Evolutionary conservation across 805 yeast genomes (phyloP).

Genomic region (Yamadazyma kitorensis): DNA sequence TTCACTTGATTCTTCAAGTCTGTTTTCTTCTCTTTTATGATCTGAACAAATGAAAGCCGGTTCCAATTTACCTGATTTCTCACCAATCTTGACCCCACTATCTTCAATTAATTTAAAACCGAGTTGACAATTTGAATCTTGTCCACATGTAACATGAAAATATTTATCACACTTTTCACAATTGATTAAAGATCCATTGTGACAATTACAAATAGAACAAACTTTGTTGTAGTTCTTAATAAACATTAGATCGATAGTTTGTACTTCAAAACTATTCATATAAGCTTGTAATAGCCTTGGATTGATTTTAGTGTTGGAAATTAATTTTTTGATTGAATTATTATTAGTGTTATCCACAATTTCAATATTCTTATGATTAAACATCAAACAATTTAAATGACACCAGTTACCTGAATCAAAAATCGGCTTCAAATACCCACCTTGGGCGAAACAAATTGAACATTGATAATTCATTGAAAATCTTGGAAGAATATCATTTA

Average conservation of each 20-base stretch:
- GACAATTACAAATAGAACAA: slow-evolving; percentile 44
- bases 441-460: slow-evolving; percentile 52
- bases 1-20: slow-evolving; percentile 2
- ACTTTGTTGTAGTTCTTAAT: slow-evolving; percentile 23
- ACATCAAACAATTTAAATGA: slow-evolving; percentile 70
- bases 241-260: slow-evolving; percentile 25
- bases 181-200: slow-evolving; percentile 48
- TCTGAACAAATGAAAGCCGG: slow-evolving; percentile 45
- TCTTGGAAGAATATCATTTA: slow-evolving; percentile 63
- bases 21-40: slow-evolving; percentile 25
- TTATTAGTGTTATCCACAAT: slow-evolving; percentile 1
- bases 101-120: slow-evolving; percentile 51
- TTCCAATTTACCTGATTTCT: slow-evolving; percentile 34
- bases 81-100: slow-evolving; percentile 22
- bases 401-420: slow-evolving; percentile 65
- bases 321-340: slow-evolving; percentile 1
- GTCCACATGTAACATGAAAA: slow-evolving; percentile 59
- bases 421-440: slow-evolving; percentile 72
- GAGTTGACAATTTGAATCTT: slow-evolving; percentile 38
- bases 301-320: background rate
- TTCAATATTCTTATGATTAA: slow-evolving; percentile 38
- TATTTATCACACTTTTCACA: slow-evolving; percentile 45
- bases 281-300: too few species aligned
- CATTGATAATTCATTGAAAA: slow-evolving; percentile 60
- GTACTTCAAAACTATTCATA: slow-evolving; percentile 21